Base-by-base conservation (phyloP, 2,329 filamentous ascomycete genomes). In the Reticulascus tulasneorum region DNA sequence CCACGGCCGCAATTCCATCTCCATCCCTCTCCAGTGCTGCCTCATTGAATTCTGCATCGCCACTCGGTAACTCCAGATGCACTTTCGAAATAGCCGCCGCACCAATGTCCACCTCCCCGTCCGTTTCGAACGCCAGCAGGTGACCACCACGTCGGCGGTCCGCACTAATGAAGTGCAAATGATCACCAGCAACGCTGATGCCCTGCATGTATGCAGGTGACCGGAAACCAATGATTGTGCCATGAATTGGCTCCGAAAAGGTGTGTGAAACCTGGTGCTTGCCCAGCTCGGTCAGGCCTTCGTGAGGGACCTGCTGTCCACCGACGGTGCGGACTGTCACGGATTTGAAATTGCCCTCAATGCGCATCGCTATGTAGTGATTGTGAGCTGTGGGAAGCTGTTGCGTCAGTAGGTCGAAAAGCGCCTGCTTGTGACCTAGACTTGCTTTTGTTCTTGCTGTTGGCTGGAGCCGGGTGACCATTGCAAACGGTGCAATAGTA, bases 91-190 rank as follows among this genome's bases (percentile, higher is more conserved):
- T 50, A 16, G 45, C 44, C 13, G 58, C 51, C 3, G 50, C 54
- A 6, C 25, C 38, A 2, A 60, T 42, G 3, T 52, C 48, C 16
- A 61, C 52, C 27, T 57, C 51, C 12, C 51, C 56, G 2, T 53
- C 55, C 10, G 54, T 54, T 18, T 53, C 50, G 5, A 60, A 35
- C 4, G 36, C 52, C 29, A 61, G 40, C 23, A 62, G 45, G 23
- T 62, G 59, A 0, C 59, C 59, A 2, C 56, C 58, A 4, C 37
- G 41, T 18, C 45, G 44, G 23, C 51, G 42, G 37, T 60, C 56
- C 25, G 53, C 50, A 15, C 37, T 51, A 42, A 62, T 58, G 29
- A 60, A 60, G 29, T 62, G 59, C 28, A 62, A 23, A 21, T 61
- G 58, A 16, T 56, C 50, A 4, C 58, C 58, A 2, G 55, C 51